Evolutionary conservation across 1,284 basidiomycete genomes (phyloP), one percentile per base, ranked within the genome.

Genomic region (Cutaneotrichosporon sp.): DNA sequence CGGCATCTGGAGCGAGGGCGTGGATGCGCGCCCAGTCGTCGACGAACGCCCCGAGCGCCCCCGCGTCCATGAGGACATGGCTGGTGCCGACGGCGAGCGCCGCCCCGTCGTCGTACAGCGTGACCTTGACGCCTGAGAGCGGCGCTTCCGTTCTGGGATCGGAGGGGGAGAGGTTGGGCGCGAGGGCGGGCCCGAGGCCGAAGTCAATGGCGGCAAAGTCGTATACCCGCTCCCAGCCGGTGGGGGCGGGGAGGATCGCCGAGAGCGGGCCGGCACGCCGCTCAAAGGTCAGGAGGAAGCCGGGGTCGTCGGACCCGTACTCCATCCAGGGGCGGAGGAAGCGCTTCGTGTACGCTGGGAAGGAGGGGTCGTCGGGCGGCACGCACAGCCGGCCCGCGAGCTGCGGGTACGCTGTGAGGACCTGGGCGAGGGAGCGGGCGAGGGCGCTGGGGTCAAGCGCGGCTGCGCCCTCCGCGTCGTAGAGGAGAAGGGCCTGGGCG

Each of bases 341-440:
- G 14, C 63, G 59, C 22, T n/a, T 14, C 1, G 59, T 54, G 36
- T 64, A 64, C 2, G 46, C 36, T 4, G 51, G 47, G 4, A 46
- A 57, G 6, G 8, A 2, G 13, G 58, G 46, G 14, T 20, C 24
- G 4, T 34, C 25, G 3, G n/a, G 43, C 0, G 57, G 20, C 11
- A 59, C 22, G 10, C 54, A 42, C 14, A 63, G 34, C 2, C 54
- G 79, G 0, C 81, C 82, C 2, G 75, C 66, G 73, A 78, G 81
- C 45, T 81, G 80, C 1, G 82, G 80, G 63, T 82, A 83, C 1
- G 67, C 64, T 50, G 71, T 63, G 45, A 82, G 67, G 5, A 77
- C 77, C 16, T 52, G 47, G n/a, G 59, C 57, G 8, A 82, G 69
- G 9, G 80, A 78, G 9, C 10, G 4, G 1, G 57, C 33, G 24